Percentiles rank a stretch among this genome's conserved stretches.
These are phyloP conservation scores for Euclidium syriacum DNA, from an alignment of 345 rosid species.

Conservation along the genomic window DNA sequence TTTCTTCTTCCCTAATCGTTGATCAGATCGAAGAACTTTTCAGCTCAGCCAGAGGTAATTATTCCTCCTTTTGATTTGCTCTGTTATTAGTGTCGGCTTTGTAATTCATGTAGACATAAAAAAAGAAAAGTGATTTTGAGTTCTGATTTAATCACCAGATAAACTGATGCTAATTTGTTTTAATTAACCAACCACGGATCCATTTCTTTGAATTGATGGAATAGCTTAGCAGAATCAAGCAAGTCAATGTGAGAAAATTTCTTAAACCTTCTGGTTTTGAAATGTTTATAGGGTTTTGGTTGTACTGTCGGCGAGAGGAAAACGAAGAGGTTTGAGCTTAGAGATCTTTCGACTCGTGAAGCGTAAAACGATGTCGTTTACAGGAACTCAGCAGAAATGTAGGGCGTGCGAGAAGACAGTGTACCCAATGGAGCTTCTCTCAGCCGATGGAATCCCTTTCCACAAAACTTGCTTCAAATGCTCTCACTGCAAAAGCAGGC, in stretches of 20 bases:
- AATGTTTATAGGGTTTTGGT: conserved; percentile 3
- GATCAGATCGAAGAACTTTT: conserved; percentile 8
- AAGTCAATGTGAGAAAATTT: background rate
- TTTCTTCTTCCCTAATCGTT: background rate
- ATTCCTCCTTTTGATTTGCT: background rate
- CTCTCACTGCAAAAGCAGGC: conserved; percentile 89
- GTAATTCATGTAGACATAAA: too few relatives aligned
- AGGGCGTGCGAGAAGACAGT: conserved; percentile 96
- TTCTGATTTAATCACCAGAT: background rate
- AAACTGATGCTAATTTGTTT: background rate
- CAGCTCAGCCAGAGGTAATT: conserved; percentile 9
- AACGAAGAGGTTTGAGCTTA: background rate
- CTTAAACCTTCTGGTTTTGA: conserved; percentile 3
- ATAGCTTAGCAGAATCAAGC: background rate
- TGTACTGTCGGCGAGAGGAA: conserved; percentile 14
- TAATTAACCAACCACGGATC: background rate
- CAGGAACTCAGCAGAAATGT: conserved; percentile 95
- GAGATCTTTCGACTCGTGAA: conserved; percentile 19
- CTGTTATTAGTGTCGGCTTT: background rate
- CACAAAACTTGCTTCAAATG: conserved; percentile 97
- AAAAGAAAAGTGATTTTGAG: background rate
- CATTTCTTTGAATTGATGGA: conserved; percentile 1
- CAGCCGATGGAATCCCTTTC: conserved; percentile 85
- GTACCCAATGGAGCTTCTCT: conserved; percentile 83
- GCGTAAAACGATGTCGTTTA: conserved; percentile 67